phyloP scores from a whole-genome alignment of 148 eudicot species.

The Dysphania ambrosioides region DNA sequence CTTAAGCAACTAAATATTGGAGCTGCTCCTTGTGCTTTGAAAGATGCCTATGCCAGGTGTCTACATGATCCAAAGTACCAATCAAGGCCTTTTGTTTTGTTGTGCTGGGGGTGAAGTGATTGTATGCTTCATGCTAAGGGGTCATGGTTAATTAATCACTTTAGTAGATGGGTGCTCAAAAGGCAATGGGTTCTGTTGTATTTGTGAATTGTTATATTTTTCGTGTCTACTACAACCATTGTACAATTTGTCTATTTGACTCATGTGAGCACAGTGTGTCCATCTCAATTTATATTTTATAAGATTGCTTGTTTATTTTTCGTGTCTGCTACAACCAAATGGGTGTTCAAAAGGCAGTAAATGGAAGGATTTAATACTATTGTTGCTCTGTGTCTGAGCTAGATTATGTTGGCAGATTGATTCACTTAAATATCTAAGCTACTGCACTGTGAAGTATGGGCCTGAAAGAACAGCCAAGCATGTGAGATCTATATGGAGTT shows the following conservation, averaged over 20 bases:
- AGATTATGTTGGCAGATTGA: conserved; percentile 54
- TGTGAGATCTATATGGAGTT: conserved; percentile 60
- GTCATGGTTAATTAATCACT: neutral
- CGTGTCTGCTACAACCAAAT: conserved; percentile 78
- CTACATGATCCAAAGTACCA: neutral
- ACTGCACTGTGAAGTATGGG: conserved; percentile 67
- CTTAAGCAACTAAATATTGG: neutral
- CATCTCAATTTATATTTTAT: neutral
- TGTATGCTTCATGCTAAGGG: no score
- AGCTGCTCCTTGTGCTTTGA: neutral
- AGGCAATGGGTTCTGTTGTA: neutral
- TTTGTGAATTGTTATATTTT: neutral
- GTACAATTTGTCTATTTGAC: neutral
- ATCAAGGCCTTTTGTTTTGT: neutral
- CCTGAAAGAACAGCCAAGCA: conserved; percentile 63
- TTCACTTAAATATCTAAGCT: conserved; percentile 72
- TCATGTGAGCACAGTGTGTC: neutral
- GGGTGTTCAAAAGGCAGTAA: conserved; percentile 32
- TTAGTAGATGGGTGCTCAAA: neutral
- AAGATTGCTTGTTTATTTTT: conserved; percentile 13
- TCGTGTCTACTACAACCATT: neutral
- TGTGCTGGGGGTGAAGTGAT: neutral
- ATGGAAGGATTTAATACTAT: conserved; percentile 6
- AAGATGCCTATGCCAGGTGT: no score
- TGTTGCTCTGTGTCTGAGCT: conserved; percentile 13